A percentile compares a stretch with the other conserved stretches of the same genome.
These are phyloP conservation scores for Sporisorium exsertum DNA, from an alignment of 1,284 basidiomycete species.

Conservation along the genomic window DNA sequence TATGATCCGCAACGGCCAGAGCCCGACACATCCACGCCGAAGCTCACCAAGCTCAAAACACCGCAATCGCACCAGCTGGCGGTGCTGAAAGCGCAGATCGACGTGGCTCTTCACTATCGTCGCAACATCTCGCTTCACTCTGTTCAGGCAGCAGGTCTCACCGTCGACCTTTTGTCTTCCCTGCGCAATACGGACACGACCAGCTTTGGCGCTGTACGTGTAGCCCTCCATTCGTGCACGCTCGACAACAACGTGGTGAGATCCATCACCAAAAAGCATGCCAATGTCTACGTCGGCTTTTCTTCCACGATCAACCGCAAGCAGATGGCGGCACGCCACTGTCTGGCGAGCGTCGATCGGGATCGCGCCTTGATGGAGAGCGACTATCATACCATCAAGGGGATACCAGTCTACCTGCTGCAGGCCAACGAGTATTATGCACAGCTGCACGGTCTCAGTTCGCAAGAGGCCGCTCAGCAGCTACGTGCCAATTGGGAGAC, in stretches of 20 bases:
- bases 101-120: constrained; percentile 45
- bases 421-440: constrained; percentile 40
- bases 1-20: constrained; percentile 28
- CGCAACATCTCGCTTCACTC: constrained; percentile 65
- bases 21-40: constrained; percentile 3
- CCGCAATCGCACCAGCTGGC: constrained; percentile 61
- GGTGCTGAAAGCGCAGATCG: constrained; percentile 57
- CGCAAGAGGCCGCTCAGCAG: constrained; percentile 25
- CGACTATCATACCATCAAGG: constrained; percentile 57
- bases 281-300: constrained; percentile 64
- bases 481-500: constrained; percentile 33
- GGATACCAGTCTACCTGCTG: constrained; percentile 29
- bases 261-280: constrained; percentile 50
- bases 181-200: constrained; percentile 30
- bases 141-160: constrained; percentile 59
- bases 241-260: constrained; percentile 56
- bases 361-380: constrained; percentile 56
- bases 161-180: constrained; percentile 48
- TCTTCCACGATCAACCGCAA: constrained; percentile 62
- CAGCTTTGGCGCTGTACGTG: constrained; percentile 39
- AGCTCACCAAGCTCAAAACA: constrained; percentile 56
- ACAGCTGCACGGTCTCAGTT: constrained; percentile 10
- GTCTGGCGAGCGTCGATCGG: constrained; percentile 44
- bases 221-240: constrained; percentile 65
- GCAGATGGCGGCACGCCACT: constrained; percentile 41